Evolutionary conservation across 768 basidiomycete species (phyloP).

Genomic region (Hygrocybe coccinea): DNA sequence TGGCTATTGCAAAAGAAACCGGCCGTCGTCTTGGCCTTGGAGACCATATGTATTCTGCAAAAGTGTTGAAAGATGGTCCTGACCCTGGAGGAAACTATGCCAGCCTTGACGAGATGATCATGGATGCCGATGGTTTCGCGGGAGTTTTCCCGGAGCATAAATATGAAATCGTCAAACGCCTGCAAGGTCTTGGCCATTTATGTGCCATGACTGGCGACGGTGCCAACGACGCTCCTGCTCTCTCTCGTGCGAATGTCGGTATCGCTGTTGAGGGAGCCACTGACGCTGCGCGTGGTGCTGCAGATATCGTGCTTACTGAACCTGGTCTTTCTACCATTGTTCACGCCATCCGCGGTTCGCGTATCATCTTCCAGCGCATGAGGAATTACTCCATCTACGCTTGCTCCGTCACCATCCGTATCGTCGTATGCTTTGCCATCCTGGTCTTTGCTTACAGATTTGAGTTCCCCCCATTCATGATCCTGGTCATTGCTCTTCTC

Average conservation of each 20-base stretch:
- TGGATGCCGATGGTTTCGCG: conserved; percentile 98
- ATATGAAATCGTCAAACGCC: conserved; percentile 98
- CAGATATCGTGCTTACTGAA: conserved; percentile 96
- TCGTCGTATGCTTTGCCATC: conserved; percentile 95
- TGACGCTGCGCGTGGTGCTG: conserved; percentile 96
- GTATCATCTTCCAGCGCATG: conserved; percentile 99
- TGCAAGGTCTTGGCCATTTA: conserved; percentile 92
- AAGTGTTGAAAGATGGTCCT: conserved; percentile 98
- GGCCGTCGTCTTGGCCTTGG: conserved; percentile 96
- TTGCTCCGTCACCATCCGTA: conserved; percentile 95
- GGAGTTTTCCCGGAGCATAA: conserved; percentile 99
- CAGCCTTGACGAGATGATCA: conserved; percentile 94
- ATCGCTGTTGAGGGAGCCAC: conserved; percentile 99
- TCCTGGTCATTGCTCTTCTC: conserved; percentile 92
- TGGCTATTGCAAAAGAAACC: conserved; percentile 99
- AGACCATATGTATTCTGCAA: conserved; percentile 99
- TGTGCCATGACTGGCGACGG: conserved; percentile 99
- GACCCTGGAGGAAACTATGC: conserved; percentile 78
- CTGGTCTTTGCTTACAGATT: conserved; percentile 94
- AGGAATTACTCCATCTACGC: conserved; percentile 98
- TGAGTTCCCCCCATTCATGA: conserved; percentile 99
- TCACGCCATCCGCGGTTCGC: conserved; percentile 96
- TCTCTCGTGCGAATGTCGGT: conserved; percentile 98
- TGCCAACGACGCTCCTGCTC: conserved; percentile 96
- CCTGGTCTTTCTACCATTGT: conserved; percentile 99